phyloP scores from a whole-genome alignment of 495 filamentous ascomycete genomes.

The Cryomyces antarcticus region DNA sequence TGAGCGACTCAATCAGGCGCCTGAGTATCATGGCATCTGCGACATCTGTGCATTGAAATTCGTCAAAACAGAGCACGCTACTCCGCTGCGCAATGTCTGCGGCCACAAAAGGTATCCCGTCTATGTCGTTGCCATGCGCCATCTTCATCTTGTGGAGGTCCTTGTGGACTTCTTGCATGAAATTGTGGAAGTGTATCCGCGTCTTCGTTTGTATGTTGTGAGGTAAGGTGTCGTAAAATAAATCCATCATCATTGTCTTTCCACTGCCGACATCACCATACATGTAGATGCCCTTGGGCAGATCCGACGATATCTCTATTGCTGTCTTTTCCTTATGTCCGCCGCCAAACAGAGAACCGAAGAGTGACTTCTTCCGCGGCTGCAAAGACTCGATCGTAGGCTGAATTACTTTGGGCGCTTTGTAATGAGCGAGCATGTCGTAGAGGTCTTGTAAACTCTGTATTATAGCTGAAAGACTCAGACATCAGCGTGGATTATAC shows the following conservation, averaged over 20 bases:
- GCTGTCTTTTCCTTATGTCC: slow-evolving; percentile 20
- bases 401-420: slow-evolving; percentile 49
- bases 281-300: slow-evolving; percentile 83
- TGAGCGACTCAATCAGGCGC: slow-evolving; percentile 66
- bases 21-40: slow-evolving; percentile 97
- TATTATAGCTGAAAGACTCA: slow-evolving; percentile 45
- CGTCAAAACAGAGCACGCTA: slow-evolving; percentile 88
- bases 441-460: slow-evolving; percentile 76
- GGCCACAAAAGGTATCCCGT: slow-evolving; percentile 79
- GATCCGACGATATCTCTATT: slow-evolving; percentile 37
- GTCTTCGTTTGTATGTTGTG: slow-evolving; percentile 62
- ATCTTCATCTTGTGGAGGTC: slow-evolving; percentile 79
- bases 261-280: slow-evolving; percentile 95
- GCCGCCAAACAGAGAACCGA: slow-evolving; percentile 49
- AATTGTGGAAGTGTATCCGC: slow-evolving; percentile 97
- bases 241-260: slow-evolving; percentile 99
- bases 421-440: slow-evolving; percentile 57
- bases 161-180: slow-evolving; percentile 97
- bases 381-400: slow-evolving; percentile 56
- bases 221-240: slow-evolving; percentile 91
- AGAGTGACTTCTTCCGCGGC: slow-evolving; percentile 37
- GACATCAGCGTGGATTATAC: background rate
- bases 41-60: slow-evolving; percentile 97
- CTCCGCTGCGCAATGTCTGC: slow-evolving; percentile 74
- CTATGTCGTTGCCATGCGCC: slow-evolving; percentile 71